phyloP scores from a whole-genome alignment of 169 alveolate species.

The Neospora caninum region DNA sequence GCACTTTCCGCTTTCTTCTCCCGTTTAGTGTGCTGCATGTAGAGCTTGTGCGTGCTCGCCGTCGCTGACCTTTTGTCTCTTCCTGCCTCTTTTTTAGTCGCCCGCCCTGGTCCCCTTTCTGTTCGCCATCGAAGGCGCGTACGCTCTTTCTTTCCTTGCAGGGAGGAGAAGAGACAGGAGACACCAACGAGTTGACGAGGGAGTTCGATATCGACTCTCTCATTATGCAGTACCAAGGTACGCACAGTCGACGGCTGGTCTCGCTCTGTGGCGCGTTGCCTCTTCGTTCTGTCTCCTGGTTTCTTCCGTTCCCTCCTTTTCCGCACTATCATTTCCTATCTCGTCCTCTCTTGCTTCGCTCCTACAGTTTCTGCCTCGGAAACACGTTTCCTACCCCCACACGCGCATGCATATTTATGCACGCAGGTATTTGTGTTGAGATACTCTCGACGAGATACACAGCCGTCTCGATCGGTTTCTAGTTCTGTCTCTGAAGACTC shows the following conservation, averaged over 20 bases:
- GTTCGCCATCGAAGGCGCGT: no score
- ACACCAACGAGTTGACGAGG: neutral
- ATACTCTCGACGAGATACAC: no score
- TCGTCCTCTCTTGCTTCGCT: neutral
- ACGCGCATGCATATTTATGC: no score
- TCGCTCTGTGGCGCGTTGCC: neutral
- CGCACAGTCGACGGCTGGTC: neutral
- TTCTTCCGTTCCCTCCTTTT: neutral
- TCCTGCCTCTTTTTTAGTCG: no score
- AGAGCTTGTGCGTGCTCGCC: no score
- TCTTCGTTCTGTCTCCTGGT: neutral
- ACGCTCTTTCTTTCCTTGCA: neutral
- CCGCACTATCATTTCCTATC: neutral
- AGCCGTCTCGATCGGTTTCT: no score
- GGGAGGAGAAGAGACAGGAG: neutral
- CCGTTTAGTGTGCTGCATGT: no score
- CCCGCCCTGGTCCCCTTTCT: no score
- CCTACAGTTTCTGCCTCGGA: neutral
- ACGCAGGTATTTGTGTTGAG: no score
- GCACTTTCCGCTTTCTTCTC: neutral
- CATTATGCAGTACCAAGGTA: conserved; percentile 35
- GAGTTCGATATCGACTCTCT: conserved; percentile 44
- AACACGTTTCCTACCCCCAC: no score
- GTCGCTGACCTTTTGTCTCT: no score
- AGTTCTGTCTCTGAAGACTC: no score